Evolutionary conservation across 805 yeast species (phyloP), one percentile per base, ranked within the genome.

Genomic region (Candida easanensis): DNA sequence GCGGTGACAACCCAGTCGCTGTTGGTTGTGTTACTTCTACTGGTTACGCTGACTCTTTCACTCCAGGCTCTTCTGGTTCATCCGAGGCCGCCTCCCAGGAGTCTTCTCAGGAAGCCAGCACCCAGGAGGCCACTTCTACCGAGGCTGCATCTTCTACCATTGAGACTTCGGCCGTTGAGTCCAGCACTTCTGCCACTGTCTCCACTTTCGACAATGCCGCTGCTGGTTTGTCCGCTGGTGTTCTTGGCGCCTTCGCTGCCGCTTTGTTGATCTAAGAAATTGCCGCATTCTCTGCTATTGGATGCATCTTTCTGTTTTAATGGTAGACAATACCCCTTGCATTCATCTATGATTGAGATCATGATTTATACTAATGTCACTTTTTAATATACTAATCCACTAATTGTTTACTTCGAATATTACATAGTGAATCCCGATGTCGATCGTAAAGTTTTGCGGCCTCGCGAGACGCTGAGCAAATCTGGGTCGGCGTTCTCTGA

Each of bases 141-240:
- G 10, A 43, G 22, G 33, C 39, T 28, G 31, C 33, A 11, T 27
- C 49, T 10, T 6, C 44, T 15, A 20, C 38, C 31, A 11, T 45
- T 21, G 52, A 54, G 41, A 52, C 59, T 35, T 49, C 57, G 41
- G 48, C 42, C 36, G 49, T 54, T 34, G 54, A 49, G 11, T 33
- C 36, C 26, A 9, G 9, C 26, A 6, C 16, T 3, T 39, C 49
- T n/a, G 58, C 68, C 49, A 65, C 66, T 22, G 42, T 58, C 27
- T 53, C 41, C 30, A 42, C 45, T 11, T 42, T 37, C 20, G 34
- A 32, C 17, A 32, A 32, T 35, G 41, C 37, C 25, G 45, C 37
- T 16, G 37, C 38, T 20, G 45, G 36, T 27, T 22, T 36, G 16
- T 36, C 45, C 26, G 45, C 39, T 26, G 40, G 44, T 36, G 22